phyloP scores from a whole-genome alignment of 352 stramenopile species.

The Achlya hypogyna region DNA sequence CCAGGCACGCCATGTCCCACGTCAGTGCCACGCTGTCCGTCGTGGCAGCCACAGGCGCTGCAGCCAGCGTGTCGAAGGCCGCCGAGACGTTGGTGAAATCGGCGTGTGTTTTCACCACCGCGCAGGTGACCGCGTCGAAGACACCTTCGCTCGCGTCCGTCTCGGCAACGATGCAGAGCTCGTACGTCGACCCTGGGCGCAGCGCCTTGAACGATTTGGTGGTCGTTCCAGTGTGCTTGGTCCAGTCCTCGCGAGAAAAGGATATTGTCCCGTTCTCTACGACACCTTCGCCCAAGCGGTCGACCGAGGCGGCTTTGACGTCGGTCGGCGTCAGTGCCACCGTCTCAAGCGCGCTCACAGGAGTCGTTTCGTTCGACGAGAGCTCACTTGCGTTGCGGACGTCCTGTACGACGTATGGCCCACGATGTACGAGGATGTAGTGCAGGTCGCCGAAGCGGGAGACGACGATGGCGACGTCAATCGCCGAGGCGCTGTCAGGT shows the following conservation, averaged over 20 bases:
- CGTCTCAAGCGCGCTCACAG: slow-evolving; percentile 19
- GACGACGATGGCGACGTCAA: slow-evolving; percentile 46
- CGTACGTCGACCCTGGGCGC: slow-evolving; percentile 52
- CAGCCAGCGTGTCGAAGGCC: slow-evolving; percentile 40
- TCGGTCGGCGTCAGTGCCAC: slow-evolving; percentile 32
- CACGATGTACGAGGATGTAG: slow-evolving; percentile 65
- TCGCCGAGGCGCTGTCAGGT: slow-evolving; percentile 32
- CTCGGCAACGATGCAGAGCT: slow-evolving; percentile 64
- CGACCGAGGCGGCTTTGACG: slow-evolving; percentile 43
- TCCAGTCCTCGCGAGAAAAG: slow-evolving; percentile 56
- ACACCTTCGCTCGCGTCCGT: slow-evolving; percentile 57
- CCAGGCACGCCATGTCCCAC: slow-evolving; percentile 29
- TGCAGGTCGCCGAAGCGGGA: slow-evolving; percentile 59
- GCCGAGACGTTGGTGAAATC: slow-evolving; percentile 74
- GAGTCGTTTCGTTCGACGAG: slow-evolving; percentile 2
- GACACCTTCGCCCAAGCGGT: slow-evolving; percentile 50
- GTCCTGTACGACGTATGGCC: slow-evolving; percentile 22
- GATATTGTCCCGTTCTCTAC: slow-evolving; percentile 70
- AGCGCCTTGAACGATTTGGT: slow-evolving; percentile 60
- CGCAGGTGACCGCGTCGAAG: slow-evolving; percentile 45
- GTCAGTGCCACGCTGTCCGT: slow-evolving; percentile 32
- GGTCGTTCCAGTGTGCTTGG: slow-evolving; percentile 28
- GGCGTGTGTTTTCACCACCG: slow-evolving; percentile 47
- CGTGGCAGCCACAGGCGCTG: slow-evolving; percentile 31
- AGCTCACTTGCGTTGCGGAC: slow-evolving; percentile 13